These are phyloP conservation scores for Suillus fuscotomentosus DNA, from an alignment of 768 basidiomycete species.

Conservation along the genomic window DNA sequence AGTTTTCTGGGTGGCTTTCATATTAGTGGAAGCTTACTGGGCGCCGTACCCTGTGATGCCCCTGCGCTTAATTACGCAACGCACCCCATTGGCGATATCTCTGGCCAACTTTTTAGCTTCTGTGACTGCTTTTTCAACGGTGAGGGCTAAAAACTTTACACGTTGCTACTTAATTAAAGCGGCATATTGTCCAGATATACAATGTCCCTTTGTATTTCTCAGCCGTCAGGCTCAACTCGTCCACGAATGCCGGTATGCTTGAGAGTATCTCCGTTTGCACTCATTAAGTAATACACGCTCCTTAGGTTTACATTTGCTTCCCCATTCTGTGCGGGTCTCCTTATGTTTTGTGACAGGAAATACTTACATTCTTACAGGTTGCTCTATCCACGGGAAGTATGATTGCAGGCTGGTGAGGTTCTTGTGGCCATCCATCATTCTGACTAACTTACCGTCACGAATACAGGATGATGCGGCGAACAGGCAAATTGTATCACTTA, in stretches of 20 bases:
- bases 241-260: slow-evolving; percentile 67
- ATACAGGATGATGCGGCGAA: slow-evolving; percentile 77
- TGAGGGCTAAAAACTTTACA: slow-evolving; percentile 26
- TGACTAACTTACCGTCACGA: slow-evolving; percentile 10
- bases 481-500: slow-evolving; percentile 81
- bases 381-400: slow-evolving; percentile 85
- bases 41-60: slow-evolving; percentile 91
- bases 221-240: slow-evolving; percentile 67
- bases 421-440: slow-evolving; percentile 5
- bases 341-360: slow-evolving; percentile 10
- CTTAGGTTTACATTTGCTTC: slow-evolving; percentile 80
- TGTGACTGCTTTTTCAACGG: slow-evolving; percentile 80
- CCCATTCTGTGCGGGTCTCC: slow-evolving; percentile 70
- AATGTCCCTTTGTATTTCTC: slow-evolving; percentile 90
- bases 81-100: slow-evolving; percentile 82
- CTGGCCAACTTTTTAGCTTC: slow-evolving; percentile 77
- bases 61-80: slow-evolving; percentile 66
- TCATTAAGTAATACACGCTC: slow-evolving; percentile 11
- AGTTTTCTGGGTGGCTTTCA: slow-evolving; percentile 57
- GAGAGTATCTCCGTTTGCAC: not conserved
- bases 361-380: slow-evolving; percentile 43
- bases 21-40: slow-evolving; percentile 76
- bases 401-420: slow-evolving; percentile 75
- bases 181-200: slow-evolving; percentile 54
- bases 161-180: slow-evolving; percentile 6